A percentile compares a stretch with the other conserved stretches of the same genome.
phyloP scores from a whole-genome alignment of 2,329 filamentous ascomycete species.

The Aaosphaeria pasadenensis region DNA sequence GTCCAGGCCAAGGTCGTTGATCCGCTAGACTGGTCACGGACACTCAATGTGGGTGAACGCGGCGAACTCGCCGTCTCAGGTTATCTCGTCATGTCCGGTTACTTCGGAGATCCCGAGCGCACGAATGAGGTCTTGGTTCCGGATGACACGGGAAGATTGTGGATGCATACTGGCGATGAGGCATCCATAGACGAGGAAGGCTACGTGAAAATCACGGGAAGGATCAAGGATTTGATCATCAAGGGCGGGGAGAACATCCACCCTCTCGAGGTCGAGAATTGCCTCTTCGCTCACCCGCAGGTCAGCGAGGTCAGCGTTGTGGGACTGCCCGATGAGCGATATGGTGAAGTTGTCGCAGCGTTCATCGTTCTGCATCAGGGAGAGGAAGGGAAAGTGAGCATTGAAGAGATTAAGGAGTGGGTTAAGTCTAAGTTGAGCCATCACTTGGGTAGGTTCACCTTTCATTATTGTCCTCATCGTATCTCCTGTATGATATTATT shows the following conservation, averaged over 20 bases:
- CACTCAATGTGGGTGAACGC: conserved; percentile 62
- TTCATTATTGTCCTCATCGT: too few relatives aligned
- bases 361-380: conserved; percentile 63
- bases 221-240: conserved; percentile 95
- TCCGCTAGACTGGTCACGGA: conserved; percentile 55
- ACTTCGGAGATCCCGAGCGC: conserved; percentile 70
- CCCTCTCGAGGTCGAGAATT: conserved; percentile 89
- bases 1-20: conserved; percentile 76
- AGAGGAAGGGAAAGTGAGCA: conserved; percentile 43
- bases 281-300: conserved; percentile 67
- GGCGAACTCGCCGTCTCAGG: conserved; percentile 83
- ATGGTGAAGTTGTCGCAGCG: conserved; percentile 83
- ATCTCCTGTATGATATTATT: neutral
- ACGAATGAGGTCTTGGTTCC: conserved; percentile 67
- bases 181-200: conserved; percentile 79
- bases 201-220: conserved; percentile 82
- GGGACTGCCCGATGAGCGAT: conserved; percentile 74
- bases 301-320: conserved; percentile 79
- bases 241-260: conserved; percentile 95
- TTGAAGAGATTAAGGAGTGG: conserved; percentile 66
- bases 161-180: conserved; percentile 94
- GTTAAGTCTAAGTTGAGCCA: conserved; percentile 69
- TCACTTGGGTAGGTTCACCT: conserved; percentile 55
- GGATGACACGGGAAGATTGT: conserved; percentile 58
- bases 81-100: conserved; percentile 87